phyloP scores from a whole-genome alignment of 306 rosid species.

The Cicer bijugum region DNA sequence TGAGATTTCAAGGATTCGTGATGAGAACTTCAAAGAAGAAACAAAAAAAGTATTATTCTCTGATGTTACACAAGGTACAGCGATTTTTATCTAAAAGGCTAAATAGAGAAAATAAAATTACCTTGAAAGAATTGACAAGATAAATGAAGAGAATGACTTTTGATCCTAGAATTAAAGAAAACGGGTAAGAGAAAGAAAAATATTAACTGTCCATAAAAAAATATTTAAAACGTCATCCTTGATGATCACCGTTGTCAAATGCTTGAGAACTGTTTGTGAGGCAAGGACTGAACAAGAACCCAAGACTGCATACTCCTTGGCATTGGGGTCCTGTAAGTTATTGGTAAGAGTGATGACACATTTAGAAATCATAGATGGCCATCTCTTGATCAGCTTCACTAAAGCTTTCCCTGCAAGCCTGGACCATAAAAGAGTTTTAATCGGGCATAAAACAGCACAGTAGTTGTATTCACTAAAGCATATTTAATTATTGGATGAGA shows the following conservation, averaged over 20 bases:
- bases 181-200: constrained; percentile 43
- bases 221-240: constrained; percentile 39
- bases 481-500: constrained; percentile 35
- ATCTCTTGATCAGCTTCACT: constrained; percentile 87
- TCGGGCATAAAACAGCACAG: constrained; percentile 39
- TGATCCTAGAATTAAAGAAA: constrained; percentile 71
- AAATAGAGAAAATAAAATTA: constrained; percentile 47
- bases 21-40: constrained; percentile 80
- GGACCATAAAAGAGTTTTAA: constrained; percentile 45
- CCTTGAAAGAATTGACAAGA: constrained; percentile 94
- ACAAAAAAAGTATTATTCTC: constrained; percentile 44
- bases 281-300: constrained; percentile 97
- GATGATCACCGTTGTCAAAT: constrained; percentile 75
- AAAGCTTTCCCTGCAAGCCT: constrained; percentile 96
- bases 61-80: constrained; percentile 20
- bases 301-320: constrained; percentile 83
- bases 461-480: constrained; percentile 22
- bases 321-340: constrained; percentile 62
- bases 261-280: constrained; percentile 90
- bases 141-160: constrained; percentile 77
- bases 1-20: constrained; percentile 96
- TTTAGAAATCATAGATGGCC: constrained; percentile 94
- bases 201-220: constrained; percentile 36
- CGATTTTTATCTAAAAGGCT: constrained; percentile 33
- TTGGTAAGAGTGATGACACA: constrained; percentile 79